A percentile compares a stretch with the other conserved stretches of the same genome.
These are phyloP conservation scores for Phytophthora litchii DNA, from an alignment of 352 stramenopile genomes.

Conservation along the genomic window DNA sequence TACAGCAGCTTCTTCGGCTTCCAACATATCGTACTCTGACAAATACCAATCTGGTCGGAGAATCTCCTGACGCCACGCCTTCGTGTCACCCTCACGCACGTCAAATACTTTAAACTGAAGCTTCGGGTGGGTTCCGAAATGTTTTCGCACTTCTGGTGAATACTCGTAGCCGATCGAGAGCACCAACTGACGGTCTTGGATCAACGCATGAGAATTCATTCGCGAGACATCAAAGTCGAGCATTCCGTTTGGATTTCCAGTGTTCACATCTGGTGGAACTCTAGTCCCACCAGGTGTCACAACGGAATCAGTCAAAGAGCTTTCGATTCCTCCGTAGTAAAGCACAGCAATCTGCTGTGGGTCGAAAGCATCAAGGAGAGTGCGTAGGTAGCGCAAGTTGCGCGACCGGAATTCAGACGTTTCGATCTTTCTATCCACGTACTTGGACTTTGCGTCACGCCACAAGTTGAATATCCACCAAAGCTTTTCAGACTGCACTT, in stretches of 20 bases:
- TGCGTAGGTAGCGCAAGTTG: conserved; percentile 75
- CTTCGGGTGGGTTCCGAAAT: conserved; percentile 36
- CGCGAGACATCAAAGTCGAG: conserved; percentile 79
- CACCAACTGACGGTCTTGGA: conserved; percentile 71
- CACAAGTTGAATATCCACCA: conserved; percentile 88
- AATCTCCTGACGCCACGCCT: conserved; percentile 66
- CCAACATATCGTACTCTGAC: conserved; percentile 59
- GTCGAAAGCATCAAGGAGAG: conserved; percentile 77
- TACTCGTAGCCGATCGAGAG: conserved; percentile 69
- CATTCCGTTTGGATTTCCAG: conserved; percentile 51
- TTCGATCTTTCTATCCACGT: conserved; percentile 75
- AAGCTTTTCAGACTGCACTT: conserved; percentile 79
- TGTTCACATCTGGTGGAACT: conserved; percentile 23
- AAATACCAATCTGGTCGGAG: conserved; percentile 80
- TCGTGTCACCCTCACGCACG: conserved; percentile 59
- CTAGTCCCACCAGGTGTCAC: conserved; percentile 33
- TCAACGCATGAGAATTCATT: conserved; percentile 77
- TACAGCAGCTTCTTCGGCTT: conserved; percentile 45
- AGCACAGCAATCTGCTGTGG: conserved; percentile 81
- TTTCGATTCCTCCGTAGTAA: conserved; percentile 43
- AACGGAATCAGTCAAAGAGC: conserved; percentile 27
- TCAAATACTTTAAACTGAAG: conserved; percentile 74
- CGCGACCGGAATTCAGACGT: conserved; percentile 64
- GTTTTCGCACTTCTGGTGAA: conserved; percentile 25
- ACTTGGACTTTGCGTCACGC: conserved; percentile 67